Percentiles rank a stretch among this genome's conserved stretches.
phyloP scores from a whole-genome alignment of 2,329 filamentous ascomycete genomes.

The Penicillium carneum region DNA sequence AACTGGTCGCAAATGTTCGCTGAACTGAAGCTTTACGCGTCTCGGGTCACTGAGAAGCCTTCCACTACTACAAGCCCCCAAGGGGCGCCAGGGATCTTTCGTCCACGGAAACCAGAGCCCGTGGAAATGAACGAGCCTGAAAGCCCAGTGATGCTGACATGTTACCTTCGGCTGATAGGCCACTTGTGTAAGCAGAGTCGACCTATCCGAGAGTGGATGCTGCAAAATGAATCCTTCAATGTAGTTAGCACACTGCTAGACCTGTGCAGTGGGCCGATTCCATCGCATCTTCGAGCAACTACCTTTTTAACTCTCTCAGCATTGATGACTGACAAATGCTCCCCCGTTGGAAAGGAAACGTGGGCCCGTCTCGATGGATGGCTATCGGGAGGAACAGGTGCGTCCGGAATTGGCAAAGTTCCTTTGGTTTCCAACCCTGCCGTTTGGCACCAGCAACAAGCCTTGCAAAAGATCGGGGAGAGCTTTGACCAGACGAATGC shows the following conservation, averaged over 20 bases:
- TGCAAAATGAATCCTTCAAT: conserved; percentile 71
- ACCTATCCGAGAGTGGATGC: conserved; percentile 74
- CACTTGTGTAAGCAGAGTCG: conserved; percentile 80
- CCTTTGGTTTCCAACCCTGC: conserved; percentile 52
- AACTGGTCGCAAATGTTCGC: conserved; percentile 93
- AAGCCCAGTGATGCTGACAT: conserved; percentile 94
- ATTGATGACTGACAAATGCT: conserved; percentile 76
- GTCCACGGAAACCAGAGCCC: conserved; percentile 66
- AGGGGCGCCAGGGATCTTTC: conserved; percentile 62
- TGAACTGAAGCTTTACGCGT: conserved; percentile 84
- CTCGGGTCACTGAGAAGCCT: conserved; percentile 77
- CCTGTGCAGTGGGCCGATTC: conserved; percentile 77
- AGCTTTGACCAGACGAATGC: conserved; percentile 86
- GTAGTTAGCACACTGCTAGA: conserved; percentile 78
- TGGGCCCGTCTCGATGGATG: conserved; percentile 84
- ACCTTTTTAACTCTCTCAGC: conserved; percentile 80
- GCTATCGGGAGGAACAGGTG: conserved; percentile 65
- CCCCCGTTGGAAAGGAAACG: conserved; percentile 72
- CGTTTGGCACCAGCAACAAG: conserved; percentile 62
- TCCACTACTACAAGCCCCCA: conserved; percentile 57
- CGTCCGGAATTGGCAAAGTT: conserved; percentile 56
- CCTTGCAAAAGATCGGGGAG: conserved; percentile 75
- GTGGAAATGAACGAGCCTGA: conserved; percentile 87
- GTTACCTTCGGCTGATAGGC: conserved; percentile 85
- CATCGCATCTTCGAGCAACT: conserved; percentile 78